Evolutionary conservation across 805 yeast species (phyloP), one percentile per base, ranked within the genome.

Genomic region (Spathaspora passalidarum): DNA sequence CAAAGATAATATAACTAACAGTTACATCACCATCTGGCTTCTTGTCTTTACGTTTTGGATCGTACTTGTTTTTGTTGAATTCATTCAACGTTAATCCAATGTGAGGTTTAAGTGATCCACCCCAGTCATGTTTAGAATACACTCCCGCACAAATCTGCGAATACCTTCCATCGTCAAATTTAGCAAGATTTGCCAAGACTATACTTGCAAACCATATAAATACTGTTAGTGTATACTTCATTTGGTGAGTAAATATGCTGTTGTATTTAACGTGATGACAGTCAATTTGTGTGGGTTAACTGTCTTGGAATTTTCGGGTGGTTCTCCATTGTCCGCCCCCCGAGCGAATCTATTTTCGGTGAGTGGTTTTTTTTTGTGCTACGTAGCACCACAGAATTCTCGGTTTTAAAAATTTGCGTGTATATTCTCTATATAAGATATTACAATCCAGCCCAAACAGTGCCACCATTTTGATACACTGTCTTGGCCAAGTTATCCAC

Each of bases 101-200:
- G 37, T 59, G 69, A 34, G 56, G 69, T 48, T 80, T 83, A 8
- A 71, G 65, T 20, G 76, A 73, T 29, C 99, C 99, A 41, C 89
- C 86, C 91, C 96, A 88, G 59, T 91, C 96, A 40, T 80, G 73
- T 55, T 82, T 83, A 46, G 91, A 79, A 67, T 92, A 92, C 82
- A 92, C 85, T 29, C 99, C 99, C 4, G 90, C 76, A 63, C 99
- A 92, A 20, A 80, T 80, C 57, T 88, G 94, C 14, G 83, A 72
- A 41, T 78, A 67, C 9, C 57, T 21, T 4, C 47, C 65, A 13
- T 76, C 62, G 39, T 77, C 75, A 51, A 88, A 72, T 20, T 59
- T 59, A 23, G 76, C 84, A 57, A 68, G 63, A 52, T 73, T 76
- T 59, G 73, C 81, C 14, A 45, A 22, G 7, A 35, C 45, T 17